Evolutionary conservation across 345 rosid genomes (phyloP), one percentile per base, ranked within the genome.

Genomic region (Melastoma malabathricum): DNA sequence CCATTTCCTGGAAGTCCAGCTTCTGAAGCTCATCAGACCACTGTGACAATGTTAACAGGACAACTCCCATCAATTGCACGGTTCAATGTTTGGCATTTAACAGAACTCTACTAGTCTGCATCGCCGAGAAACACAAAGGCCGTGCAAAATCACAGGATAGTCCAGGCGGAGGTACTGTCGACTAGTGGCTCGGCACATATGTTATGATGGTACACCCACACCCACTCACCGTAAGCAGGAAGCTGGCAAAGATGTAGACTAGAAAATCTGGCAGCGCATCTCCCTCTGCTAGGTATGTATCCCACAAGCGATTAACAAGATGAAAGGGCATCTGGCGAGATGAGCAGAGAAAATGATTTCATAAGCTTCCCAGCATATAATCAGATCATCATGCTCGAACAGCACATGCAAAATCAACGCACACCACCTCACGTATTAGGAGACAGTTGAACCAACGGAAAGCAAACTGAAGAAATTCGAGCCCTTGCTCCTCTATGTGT

Each of bases 361-460:
- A 8, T 34, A 6, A 34, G 12, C 41, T 34, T 34, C 41, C 2
- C 12, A 34, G 41, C 2, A 34, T 8, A 34, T 34, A 34, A 34
- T 34, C 41, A 34, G 9, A 34, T 34, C 41, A 34, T 34, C 41
- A 34, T 34, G 12, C 12, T 34, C 41, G 12, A 2, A 34, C 12
- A 6, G 41, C 12, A 34, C 2, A 34, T 34, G 9, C 41, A 34
- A 34, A 34, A 34, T 34, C 2, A 34, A 34, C 2, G 41, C 41
- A 17, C 64, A 66, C 60, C n/a, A 84, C 93, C 95, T 92, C 98
- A 0, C 98, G 93, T 67, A 92, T 87, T 49, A 92, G 70, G 59
- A 92, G 94, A 67, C 98, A 92, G 70, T 92, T 92, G 75, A 84
- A 92, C 98, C 97, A 92, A 62, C 95, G 93, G 64, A 87, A 92